Evolutionary conservation across 148 eudicot genomes (phyloP).

Genomic region (Bassia scoparia): DNA sequence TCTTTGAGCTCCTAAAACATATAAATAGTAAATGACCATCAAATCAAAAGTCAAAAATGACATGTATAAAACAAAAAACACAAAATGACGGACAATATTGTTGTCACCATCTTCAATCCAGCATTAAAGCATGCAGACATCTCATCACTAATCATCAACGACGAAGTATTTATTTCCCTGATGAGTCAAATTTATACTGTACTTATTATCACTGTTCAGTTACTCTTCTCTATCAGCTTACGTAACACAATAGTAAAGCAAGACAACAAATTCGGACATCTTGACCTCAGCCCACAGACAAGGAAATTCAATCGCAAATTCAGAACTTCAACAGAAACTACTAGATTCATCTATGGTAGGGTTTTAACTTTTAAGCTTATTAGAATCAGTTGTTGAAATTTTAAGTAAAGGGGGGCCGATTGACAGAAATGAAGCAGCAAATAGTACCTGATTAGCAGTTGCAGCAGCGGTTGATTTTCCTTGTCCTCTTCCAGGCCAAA

Average conservation of each 20-base stretch:
- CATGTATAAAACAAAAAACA: neutral
- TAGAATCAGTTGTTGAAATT: neutral
- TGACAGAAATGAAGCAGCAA: neutral
- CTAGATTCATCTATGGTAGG: neutral
- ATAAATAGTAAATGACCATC: neutral
- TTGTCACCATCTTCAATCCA: neutral
- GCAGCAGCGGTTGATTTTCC: conserved; percentile 72
- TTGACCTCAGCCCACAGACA: neutral
- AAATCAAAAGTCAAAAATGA: neutral
- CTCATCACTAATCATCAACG: neutral
- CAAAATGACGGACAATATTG: neutral
- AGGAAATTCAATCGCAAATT: neutral
- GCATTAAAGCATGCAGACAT: neutral
- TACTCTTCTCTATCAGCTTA: neutral
- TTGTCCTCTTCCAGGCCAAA: conserved; percentile 74
- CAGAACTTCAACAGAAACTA: neutral
- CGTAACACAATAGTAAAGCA: neutral
- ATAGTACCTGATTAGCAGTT: conserved; percentile 73
- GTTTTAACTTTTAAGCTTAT: neutral
- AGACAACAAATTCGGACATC: neutral
- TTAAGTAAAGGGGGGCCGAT: neutral
- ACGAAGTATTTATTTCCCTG: neutral
- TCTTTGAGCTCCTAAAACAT: neutral
- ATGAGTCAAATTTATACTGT: neutral
- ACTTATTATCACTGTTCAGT: neutral